Base-by-base conservation (phyloP, 1,139 yeast species). In the Debaryomyces subglobosus region DNA sequence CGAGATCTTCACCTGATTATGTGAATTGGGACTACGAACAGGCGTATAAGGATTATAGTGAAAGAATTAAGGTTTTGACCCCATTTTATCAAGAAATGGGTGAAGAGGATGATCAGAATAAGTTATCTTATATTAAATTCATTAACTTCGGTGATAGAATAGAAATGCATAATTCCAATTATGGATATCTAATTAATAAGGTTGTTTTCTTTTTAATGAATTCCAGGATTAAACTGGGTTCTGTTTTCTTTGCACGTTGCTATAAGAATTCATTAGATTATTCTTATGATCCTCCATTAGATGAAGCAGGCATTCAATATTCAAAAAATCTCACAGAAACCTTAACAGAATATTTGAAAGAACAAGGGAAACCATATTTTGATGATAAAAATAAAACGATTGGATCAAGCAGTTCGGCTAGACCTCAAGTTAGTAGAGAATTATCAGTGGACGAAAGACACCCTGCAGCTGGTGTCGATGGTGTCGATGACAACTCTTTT, bases 201-300 rank as follows among this genome's bases (percentile, higher is more conserved):
- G 94, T 92, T 39, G 90, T 92, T 20, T 90, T 89, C 66, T 92
- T 89, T 68, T 73, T 92, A 61, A 88, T 92, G 90, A 92, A 92
- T 68, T 79, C 94, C 12, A 80, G 90, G 56, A 85, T 89, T 59
- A 89, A 90, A 64, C 79, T 83, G 49, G 96, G 98, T 1, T 86
- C 91, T 35, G 91, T 90, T 29, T 94, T 81, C 68, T 90, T 90
- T 71, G 96, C 96, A 1, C 76, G 97, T 52, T 86, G 91, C 64
- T 86, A 89, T 49, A 81, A 84, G 51, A 81, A 81, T 59, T 72
- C 78, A 55, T 78, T 74, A 63, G 83, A 82, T 43, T 78, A 67
- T 59, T 70, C 79, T 46, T 65, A 71, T 50, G 94, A 86, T 63
- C 94, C 91, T 15, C 83, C 84, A 9, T 72, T 86, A 59, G 87